Evolutionary conservation across 495 filamentous ascomycete species (phyloP).

Genomic region (Aspergillus avenaceus): DNA sequence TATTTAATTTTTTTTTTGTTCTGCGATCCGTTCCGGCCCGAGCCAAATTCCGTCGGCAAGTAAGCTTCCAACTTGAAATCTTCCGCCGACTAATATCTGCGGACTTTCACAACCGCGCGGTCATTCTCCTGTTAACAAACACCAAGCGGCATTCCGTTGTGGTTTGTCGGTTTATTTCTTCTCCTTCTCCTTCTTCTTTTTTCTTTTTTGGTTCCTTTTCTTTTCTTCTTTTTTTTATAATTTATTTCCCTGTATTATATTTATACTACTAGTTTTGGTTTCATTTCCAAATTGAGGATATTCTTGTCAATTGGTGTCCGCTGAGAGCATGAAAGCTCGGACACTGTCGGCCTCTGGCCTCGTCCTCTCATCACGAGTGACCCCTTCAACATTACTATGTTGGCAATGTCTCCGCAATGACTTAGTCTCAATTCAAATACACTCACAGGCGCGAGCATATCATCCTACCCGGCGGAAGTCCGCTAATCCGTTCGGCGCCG

Average conservation of each 20-base stretch:
- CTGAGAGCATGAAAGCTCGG: slow-evolving; percentile 44
- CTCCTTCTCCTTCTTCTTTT: neutral
- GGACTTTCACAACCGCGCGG: neutral
- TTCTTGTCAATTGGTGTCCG: slow-evolving; percentile 3
- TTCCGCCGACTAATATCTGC: slow-evolving; percentile 4
- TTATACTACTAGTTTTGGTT: neutral
- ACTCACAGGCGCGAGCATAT: slow-evolving; percentile 38
- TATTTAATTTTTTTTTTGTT: too few species aligned
- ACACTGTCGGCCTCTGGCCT: slow-evolving; percentile 36
- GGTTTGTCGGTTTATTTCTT: too few species aligned
- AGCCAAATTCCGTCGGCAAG: slow-evolving; percentile 11
- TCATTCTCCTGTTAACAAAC: neutral
- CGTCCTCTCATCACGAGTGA: slow-evolving; percentile 30
- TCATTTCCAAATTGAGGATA: neutral
- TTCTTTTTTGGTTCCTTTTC: neutral
- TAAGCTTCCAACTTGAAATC: slow-evolving; percentile 9
- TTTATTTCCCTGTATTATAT: neutral
- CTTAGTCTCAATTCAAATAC: slow-evolving; percentile 19
- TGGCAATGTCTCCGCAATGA: slow-evolving; percentile 45
- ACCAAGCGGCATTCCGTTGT: neutral
- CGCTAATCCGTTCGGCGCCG: slow-evolving; percentile 57
- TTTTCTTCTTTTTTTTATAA: slow-evolving; percentile 1
- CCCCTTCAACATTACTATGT: slow-evolving; percentile 33
- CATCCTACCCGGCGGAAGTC: slow-evolving; percentile 39
- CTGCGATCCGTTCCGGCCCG: slow-evolving; percentile 22